Evolutionary conservation across 345 rosid species (phyloP).

Genomic region (Ricinus communis): DNA sequence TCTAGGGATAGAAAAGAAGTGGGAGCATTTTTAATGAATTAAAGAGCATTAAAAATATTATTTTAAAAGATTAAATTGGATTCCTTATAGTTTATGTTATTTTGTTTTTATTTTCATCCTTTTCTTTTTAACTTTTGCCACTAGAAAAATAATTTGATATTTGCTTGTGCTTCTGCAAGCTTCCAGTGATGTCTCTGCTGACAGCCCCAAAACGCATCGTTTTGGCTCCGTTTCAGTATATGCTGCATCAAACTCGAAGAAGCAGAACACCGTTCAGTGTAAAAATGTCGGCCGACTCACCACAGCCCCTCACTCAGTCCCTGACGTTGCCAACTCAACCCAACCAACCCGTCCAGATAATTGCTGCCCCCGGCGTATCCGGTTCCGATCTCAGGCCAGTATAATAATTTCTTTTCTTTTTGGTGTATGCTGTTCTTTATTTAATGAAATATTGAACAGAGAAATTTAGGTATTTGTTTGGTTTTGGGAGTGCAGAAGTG

Average conservation of each 20-base stretch:
- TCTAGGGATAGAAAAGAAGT: too few species aligned
- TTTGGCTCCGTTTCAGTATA: slow-evolving; percentile 5
- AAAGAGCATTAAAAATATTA: too few species aligned
- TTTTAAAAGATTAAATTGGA: too few species aligned
- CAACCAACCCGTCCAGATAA: slow-evolving; percentile 52
- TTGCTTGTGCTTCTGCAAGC: too few species aligned
- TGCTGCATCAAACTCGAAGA: slow-evolving; percentile 17
- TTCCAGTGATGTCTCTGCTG: slow-evolving; percentile 14
- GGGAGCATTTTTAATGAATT: too few species aligned
- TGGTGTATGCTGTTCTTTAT: neutral
- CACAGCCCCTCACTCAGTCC: slow-evolving; percentile 38
- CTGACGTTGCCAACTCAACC: slow-evolving; percentile 55
- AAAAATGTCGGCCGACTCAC: slow-evolving; percentile 42
- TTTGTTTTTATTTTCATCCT: too few species aligned
- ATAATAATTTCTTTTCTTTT: neutral
- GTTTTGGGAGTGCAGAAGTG: slow-evolving; percentile 42
- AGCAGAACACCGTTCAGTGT: slow-evolving; percentile 14
- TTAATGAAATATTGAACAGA: neutral
- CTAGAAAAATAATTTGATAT: too few species aligned
- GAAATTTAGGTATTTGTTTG: neutral
- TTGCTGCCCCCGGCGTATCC: slow-evolving; percentile 64
- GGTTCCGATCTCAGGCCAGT: slow-evolving; percentile 66
- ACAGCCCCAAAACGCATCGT: slow-evolving; percentile 27
- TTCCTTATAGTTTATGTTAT: too few species aligned
- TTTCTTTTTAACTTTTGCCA: too few species aligned